Percentiles rank a stretch among this genome's conserved stretches.
Evolutionary conservation across 768 basidiomycete species (phyloP).

Genomic region (Megacollybia marginata): DNA sequence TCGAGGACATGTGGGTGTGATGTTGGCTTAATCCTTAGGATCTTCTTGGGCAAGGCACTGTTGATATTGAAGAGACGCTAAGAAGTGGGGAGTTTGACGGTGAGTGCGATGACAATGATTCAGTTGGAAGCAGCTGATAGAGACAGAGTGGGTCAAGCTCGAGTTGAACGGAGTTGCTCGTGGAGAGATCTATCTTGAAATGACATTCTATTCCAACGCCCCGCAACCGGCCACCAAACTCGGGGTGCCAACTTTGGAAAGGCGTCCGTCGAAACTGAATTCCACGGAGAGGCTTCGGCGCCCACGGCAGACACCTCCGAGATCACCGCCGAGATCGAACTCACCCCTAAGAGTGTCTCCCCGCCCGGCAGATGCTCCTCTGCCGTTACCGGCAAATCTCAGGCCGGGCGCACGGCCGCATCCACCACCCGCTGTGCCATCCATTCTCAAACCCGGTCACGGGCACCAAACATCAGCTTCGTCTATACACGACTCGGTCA

Average conservation of each 20-base stretch:
- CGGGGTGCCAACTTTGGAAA: constrained; percentile 23
- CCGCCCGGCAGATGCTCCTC: constrained; percentile 26
- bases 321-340: neutral
- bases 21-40: constrained; percentile 24
- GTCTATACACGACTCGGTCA: constrained; percentile 3
- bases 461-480: neutral
- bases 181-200: constrained; percentile 86
- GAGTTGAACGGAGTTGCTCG: constrained; percentile 53
- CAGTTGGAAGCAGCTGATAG: neutral
- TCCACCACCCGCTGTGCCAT: constrained; percentile 2
- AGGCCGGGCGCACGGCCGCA: neutral
- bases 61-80: constrained; percentile 75
- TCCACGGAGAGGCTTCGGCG: constrained; percentile 45
- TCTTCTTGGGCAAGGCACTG: constrained; percentile 64
- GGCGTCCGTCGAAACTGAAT: constrained; percentile 46
- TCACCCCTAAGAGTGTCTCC: neutral
- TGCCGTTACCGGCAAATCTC: constrained; percentile 16
- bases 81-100: constrained; percentile 90
- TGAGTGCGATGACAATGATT: constrained; percentile 29
- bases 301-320: constrained; percentile 14
- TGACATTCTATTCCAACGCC: constrained; percentile 82
- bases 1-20: too few relatives aligned
- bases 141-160: constrained; percentile 62
- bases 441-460: constrained; percentile 5
- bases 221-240: constrained; percentile 35